Percentiles rank a stretch among this genome's conserved stretches.
These are phyloP conservation scores for Pyrenophora graminea DNA, from an alignment of 2,329 filamentous ascomycete species.

Conservation along the genomic window DNA sequence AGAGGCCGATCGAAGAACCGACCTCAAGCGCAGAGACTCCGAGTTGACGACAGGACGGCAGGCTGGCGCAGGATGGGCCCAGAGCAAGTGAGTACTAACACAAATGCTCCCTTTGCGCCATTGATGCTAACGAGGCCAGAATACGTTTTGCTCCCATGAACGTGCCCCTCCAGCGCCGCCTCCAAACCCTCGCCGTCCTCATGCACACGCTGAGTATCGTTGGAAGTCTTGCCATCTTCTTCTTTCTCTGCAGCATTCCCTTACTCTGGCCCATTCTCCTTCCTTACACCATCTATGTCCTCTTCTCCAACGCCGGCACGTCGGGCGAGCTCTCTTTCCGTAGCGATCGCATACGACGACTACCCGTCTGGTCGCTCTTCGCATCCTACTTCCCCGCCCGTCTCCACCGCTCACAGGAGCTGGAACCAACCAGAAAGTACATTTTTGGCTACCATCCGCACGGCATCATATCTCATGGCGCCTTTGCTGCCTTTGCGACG, in stretches of 20 bases:
- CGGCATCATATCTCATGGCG: slow-evolving; percentile 96
- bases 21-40: slow-evolving; percentile 40
- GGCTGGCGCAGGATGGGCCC: slow-evolving; percentile 59
- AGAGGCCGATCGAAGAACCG: slow-evolving; percentile 33
- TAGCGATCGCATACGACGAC: slow-evolving; percentile 72
- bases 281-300: slow-evolving; percentile 81
- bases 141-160: slow-evolving; percentile 89
- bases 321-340: slow-evolving; percentile 77
- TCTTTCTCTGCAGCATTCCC: slow-evolving; percentile 87
- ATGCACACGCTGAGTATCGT: slow-evolving; percentile 56
- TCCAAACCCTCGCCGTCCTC: slow-evolving; percentile 56
- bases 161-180: slow-evolving; percentile 58
- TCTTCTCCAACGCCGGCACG: slow-evolving; percentile 76
- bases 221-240: slow-evolving; percentile 72
- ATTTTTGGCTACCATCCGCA: slow-evolving; percentile 98
- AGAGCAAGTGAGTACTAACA: slow-evolving; percentile 48
- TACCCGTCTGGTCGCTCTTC: slow-evolving; percentile 84
- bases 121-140: slow-evolving; percentile 41
- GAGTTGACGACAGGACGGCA: slow-evolving; percentile 57
- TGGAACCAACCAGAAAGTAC: slow-evolving; percentile 85
- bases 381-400: slow-evolving; percentile 89
- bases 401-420: slow-evolving; percentile 80
- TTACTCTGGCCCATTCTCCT: slow-evolving; percentile 81
- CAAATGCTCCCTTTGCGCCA: neutral
- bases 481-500: slow-evolving; percentile 87